Conservation (phyloP, 225 moss, liverwort and hornwort genomes). For the Sphagnum contortum region DNA sequence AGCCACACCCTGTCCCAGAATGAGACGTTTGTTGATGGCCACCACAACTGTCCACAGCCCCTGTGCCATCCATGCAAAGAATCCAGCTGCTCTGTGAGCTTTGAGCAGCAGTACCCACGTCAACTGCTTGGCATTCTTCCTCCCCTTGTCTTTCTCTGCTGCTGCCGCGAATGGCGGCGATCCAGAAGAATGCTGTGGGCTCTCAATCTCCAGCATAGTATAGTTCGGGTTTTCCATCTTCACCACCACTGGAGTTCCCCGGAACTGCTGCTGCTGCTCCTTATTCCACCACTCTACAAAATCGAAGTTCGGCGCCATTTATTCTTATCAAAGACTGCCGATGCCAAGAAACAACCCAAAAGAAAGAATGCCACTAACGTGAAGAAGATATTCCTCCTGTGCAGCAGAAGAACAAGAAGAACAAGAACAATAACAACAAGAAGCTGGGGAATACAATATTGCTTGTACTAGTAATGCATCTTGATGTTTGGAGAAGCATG, state of each 20-base stretch:
- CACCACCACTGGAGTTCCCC: constrained; percentile 23
- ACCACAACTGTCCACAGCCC: constrained; percentile 40
- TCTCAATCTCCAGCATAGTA: constrained; percentile 52
- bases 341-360: no score
- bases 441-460: no score
- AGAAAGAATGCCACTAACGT: no score
- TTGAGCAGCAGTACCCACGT: constrained; percentile 51
- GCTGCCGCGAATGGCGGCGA: constrained; percentile 17
- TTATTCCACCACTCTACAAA: constrained; percentile 58
- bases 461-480: no score
- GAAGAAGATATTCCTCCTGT: no score
- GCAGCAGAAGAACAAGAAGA: no score
- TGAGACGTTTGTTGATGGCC: constrained; percentile 44
- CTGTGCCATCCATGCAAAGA: constrained; percentile 47
- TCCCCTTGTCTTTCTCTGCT: constrained; percentile 29
- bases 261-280: constrained; percentile 28
- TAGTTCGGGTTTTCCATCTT: constrained; percentile 68
- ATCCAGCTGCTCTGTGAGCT: constrained; percentile 50
- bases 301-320: constrained; percentile 50
- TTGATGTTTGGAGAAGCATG: no score
- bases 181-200: constrained; percentile 20
- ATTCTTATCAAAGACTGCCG: constrained; percentile 1
- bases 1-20: constrained; percentile 38
- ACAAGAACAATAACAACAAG: no score
- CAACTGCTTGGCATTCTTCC: constrained; percentile 58